A percentile compares a stretch with the other conserved stretches of the same genome.
Evolutionary conservation across 2,329 filamentous ascomycete species (phyloP).

Genomic region (Trichoderma sp.): DNA sequence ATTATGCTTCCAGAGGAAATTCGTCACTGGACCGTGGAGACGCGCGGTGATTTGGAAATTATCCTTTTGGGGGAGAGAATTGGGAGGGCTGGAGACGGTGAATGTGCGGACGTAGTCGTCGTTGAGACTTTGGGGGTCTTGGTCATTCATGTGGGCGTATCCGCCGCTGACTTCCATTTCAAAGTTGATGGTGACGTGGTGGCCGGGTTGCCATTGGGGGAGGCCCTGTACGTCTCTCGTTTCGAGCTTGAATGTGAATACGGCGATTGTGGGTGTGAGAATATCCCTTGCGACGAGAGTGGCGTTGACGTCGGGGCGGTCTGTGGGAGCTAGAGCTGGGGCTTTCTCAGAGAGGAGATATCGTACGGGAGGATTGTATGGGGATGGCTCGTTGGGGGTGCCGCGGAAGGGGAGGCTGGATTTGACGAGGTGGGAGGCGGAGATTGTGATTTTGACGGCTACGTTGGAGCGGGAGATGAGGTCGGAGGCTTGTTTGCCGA

Average conservation of each 20-base stretch:
- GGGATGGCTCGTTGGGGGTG: slow-evolving; percentile 56
- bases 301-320: slow-evolving; percentile 40
- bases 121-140: slow-evolving; percentile 76
- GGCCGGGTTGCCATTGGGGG: slow-evolving; percentile 61
- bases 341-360: slow-evolving; percentile 58
- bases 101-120: slow-evolving; percentile 84
- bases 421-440: slow-evolving; percentile 59
- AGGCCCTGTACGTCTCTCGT: slow-evolving; percentile 9
- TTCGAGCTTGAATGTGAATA: slow-evolving; percentile 54
- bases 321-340: slow-evolving; percentile 21
- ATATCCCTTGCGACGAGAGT: slow-evolving; percentile 56
- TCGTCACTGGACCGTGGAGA: slow-evolving; percentile 67
- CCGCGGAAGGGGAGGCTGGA: slow-evolving; percentile 69
- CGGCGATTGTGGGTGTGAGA: slow-evolving; percentile 65
- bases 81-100: slow-evolving; percentile 66
- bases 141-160: slow-evolving; percentile 80
- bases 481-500: slow-evolving; percentile 59
- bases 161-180: slow-evolving; percentile 65
- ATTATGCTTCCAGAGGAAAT: slow-evolving; percentile 60
- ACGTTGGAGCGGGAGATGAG: slow-evolving; percentile 70
- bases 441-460: slow-evolving; percentile 65
- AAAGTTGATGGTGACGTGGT: slow-evolving; percentile 77
- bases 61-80: slow-evolving; percentile 28
- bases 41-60: slow-evolving; percentile 71
- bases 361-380: slow-evolving; percentile 76